phyloP scores from a whole-genome alignment of 495 filamentous ascomycete genomes.

The Tuber aestivum region DNA sequence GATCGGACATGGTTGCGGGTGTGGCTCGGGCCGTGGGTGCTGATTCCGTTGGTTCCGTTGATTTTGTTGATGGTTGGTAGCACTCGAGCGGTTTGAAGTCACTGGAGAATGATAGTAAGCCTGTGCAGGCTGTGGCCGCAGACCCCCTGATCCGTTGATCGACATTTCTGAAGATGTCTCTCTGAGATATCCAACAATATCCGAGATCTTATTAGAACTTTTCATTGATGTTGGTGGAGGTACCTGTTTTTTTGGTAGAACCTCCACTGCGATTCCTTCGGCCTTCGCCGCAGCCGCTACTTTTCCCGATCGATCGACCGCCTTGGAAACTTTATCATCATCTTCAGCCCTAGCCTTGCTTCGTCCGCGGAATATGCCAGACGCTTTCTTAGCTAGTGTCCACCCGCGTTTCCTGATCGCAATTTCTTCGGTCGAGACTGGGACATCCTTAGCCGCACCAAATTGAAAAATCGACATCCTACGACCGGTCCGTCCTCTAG shows the following conservation, averaged over 20 bases:
- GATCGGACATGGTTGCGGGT: neutral
- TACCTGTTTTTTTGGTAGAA: slow-evolving; percentile 27
- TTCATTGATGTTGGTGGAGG: slow-evolving; percentile 24
- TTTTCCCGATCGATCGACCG: slow-evolving; percentile 5
- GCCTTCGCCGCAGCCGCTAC: neutral
- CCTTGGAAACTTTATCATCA: slow-evolving; percentile 17
- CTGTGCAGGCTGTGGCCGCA: slow-evolving; percentile 29
- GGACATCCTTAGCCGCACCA: slow-evolving; percentile 13
- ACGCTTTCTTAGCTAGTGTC: slow-evolving; percentile 33
- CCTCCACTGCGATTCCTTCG: slow-evolving; percentile 6
- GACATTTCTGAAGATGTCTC: slow-evolving; percentile 22
- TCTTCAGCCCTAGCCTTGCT: slow-evolving; percentile 19
- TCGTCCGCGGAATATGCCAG: slow-evolving; percentile 26
- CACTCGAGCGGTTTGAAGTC: slow-evolving; percentile 26
- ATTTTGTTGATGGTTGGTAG: slow-evolving; percentile 15
- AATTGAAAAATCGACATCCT: slow-evolving; percentile 30
- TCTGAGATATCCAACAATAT: slow-evolving; percentile 35
- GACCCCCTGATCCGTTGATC: slow-evolving; percentile 20
- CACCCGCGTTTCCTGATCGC: slow-evolving; percentile 21
- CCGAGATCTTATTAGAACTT: slow-evolving; percentile 18
- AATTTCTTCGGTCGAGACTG: slow-evolving; percentile 22
- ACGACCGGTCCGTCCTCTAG: slow-evolving; percentile 23
- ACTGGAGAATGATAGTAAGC: slow-evolving; percentile 38
- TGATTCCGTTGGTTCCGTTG: slow-evolving; percentile 26
- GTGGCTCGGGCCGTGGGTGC: slow-evolving; percentile 5